A percentile compares a stretch with the other conserved stretches of the same genome.
Evolutionary conservation across 371 early-diverging fungal species (phyloP).

Genomic region (Saksenaea vasiformis): DNA sequence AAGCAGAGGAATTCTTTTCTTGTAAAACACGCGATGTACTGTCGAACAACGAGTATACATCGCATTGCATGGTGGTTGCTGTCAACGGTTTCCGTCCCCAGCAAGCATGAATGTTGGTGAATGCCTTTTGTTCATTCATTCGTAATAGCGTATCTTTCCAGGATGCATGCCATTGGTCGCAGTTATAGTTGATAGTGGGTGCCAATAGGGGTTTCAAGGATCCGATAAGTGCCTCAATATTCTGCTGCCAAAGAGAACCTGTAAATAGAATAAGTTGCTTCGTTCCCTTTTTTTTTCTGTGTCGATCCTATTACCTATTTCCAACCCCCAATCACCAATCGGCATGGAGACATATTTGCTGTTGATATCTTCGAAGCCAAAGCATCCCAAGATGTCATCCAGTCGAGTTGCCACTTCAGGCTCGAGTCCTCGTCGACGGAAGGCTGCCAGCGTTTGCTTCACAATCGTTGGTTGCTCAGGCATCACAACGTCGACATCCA

Average conservation of each 20-base stretch:
- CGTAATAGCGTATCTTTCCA: conserved; percentile 21
- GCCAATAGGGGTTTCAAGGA: conserved; percentile 22
- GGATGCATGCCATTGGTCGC: conserved; percentile 9
- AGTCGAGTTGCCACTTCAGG: conserved; percentile 29
- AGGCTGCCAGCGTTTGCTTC: neutral
- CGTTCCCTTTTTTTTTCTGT: neutral
- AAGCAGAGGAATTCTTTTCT: neutral
- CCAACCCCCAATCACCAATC: conserved; percentile 33
- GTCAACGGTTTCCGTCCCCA: conserved; percentile 29
- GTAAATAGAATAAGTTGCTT: neutral
- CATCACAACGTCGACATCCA: conserved; percentile 30
- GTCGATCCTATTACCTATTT: conserved; percentile 21
- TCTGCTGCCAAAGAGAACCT: conserved; percentile 32
- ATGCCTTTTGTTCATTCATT: conserved; percentile 18
- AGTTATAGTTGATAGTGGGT: conserved; percentile 8
- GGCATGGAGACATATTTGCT: conserved; percentile 27
- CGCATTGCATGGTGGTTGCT: neutral
- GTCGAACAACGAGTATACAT: neutral
- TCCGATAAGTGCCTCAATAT: conserved; percentile 28
- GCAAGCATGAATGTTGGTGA: conserved; percentile 28
- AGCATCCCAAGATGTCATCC: conserved; percentile 12
- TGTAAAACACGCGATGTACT: neutral
- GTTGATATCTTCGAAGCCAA: conserved; percentile 22
- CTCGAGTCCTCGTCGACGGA: conserved; percentile 69
- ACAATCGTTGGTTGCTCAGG: neutral